Base-by-base conservation (phyloP, 169 alveolate genomes). In the Plasmodium chabaudi region DNA sequence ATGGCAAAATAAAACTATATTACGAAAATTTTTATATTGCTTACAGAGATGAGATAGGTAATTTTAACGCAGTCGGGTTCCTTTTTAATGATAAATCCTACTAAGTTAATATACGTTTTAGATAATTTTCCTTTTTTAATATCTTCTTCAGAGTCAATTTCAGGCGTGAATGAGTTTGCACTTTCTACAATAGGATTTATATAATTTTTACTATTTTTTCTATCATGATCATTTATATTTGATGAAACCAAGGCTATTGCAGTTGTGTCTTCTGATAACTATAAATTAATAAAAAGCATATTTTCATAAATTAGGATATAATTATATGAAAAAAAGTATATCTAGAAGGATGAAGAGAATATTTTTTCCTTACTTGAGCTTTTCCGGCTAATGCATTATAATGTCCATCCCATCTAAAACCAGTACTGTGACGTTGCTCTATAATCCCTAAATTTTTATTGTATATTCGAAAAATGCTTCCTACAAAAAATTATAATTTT, bases 1-100 rank as follows among this genome's bases (percentile, higher is more conserved):
- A 21, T 75, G 88, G 61, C 49, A 1, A 47, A 47, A 47, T 47
- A 47, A 13, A 47, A 47, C 1, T 10, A 47, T 13, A 25, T 21
- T 21, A 6, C 13, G 1, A 56, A 2, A 27, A 12, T 72, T 72
- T 25, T 34, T 55, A 59, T 19, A 47, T 34, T 39, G 0, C 46
- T 77, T 77, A 64, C 89, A 39, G 77, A 77, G 23, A 70, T 64
- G 13, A 77, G 19, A 42, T 77, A 74, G n/a, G 88, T 74, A 64
- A 55, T 47, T 25, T 77, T 77, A 10, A 77, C 27, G 19, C 46
- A 25, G 13, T 9, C 46, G 17, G 49, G 61, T 25, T 77, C 77
- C 25, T 57, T 63, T 68, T 64, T 65, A 17, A 64, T 77, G 49
- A 23, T 23, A 64, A 64, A 77, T 15, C 89, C 77, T 53, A 77